Evolutionary conservation across 345 rosid genomes (phyloP).

Genomic region (Lepidium sativum): DNA sequence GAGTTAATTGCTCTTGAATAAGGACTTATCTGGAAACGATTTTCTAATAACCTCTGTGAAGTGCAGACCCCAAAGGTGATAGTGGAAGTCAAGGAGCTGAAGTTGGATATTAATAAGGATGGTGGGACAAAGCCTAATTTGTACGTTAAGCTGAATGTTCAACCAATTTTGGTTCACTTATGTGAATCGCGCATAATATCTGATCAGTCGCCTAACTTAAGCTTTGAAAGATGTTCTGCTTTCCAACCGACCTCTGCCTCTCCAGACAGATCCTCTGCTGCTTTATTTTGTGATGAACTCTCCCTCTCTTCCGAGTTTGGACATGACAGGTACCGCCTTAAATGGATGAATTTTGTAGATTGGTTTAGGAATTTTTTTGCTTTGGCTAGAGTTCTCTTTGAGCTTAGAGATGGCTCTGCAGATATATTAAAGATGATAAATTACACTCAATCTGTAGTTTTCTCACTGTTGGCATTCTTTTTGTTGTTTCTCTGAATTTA

Average conservation of each 20-base stretch:
- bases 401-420: neutral
- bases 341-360: neutral
- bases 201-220: constrained; percentile 46
- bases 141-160: constrained; percentile 55
- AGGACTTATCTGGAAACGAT: neutral
- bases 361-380: neutral
- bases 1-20: neutral
- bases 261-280: constrained; percentile 55
- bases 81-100: constrained; percentile 67
- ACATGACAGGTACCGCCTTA: constrained; percentile 60
- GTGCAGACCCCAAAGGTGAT: constrained; percentile 63
- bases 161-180: constrained; percentile 57
- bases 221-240: constrained; percentile 35
- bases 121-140: constrained; percentile 62
- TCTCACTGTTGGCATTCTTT: neutral
- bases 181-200: constrained; percentile 48
- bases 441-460: neutral
- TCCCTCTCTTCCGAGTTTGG: constrained; percentile 79
- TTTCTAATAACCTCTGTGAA: neutral
- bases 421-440: neutral
- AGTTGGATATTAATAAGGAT: constrained; percentile 67
- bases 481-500: constrained; percentile 26
- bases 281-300: constrained; percentile 72
- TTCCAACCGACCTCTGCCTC: constrained; percentile 36
- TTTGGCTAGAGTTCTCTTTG: neutral